phyloP scores from a whole-genome alignment of 192 early-diverging fungal species.

The Coemansia sp. region DNA sequence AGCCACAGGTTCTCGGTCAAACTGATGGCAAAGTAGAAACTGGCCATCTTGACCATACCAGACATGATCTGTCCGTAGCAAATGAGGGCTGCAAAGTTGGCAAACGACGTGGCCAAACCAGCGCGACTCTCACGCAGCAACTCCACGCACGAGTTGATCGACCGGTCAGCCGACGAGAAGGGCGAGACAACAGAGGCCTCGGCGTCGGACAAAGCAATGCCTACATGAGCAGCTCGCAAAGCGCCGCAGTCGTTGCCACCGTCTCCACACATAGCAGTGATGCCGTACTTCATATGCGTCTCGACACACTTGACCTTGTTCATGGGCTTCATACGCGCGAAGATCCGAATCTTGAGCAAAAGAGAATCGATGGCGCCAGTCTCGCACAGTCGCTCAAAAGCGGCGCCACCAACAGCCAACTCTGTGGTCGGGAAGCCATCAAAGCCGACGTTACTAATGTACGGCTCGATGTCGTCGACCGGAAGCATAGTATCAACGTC shows the following conservation, averaged over 20 bases:
- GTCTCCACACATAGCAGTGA: conserved; percentile 84
- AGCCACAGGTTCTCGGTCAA: conserved; percentile 66
- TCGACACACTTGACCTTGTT: conserved; percentile 73
- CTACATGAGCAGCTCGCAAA: conserved; percentile 75
- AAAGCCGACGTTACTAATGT: background rate
- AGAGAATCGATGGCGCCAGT: conserved; percentile 49
- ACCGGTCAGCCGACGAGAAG: conserved; percentile 66
- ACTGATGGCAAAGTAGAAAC: conserved; percentile 66
- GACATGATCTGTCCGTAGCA: conserved; percentile 68
- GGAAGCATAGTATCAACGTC: conserved; percentile 56
- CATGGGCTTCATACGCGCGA: conserved; percentile 76
- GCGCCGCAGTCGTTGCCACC: conserved; percentile 85
- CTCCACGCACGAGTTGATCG: conserved; percentile 68
- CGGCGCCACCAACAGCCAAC: conserved; percentile 68
- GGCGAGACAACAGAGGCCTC: conserved; percentile 81
- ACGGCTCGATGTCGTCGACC: background rate
- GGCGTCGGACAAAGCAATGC: conserved; percentile 75
- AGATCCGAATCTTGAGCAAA: conserved; percentile 69
- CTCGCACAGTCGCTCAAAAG: conserved; percentile 57
- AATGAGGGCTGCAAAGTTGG: conserved; percentile 65
- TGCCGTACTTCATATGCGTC: conserved; percentile 70
- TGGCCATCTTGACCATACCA: conserved; percentile 55
- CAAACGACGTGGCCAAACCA: conserved; percentile 66
- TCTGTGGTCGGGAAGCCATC: conserved; percentile 46
- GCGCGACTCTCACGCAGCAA: conserved; percentile 67